phyloP scores from a whole-genome alignment of 2,329 filamentous ascomycete genomes.

The Tolypocladium paradoxum region DNA sequence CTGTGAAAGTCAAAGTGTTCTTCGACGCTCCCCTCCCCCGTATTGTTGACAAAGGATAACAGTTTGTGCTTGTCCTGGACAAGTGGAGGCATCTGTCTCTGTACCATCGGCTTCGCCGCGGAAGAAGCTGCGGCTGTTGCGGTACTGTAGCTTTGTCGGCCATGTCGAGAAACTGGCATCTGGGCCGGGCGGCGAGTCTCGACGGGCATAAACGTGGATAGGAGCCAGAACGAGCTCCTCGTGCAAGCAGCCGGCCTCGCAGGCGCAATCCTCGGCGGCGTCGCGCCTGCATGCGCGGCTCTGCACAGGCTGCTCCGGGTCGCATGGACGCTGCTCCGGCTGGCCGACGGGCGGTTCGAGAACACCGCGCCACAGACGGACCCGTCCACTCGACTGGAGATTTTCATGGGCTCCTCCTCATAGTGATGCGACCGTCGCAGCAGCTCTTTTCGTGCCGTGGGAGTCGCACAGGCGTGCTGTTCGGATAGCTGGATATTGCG shows the following conservation, averaged over 20 bases:
- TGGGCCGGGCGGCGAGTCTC: conserved; percentile 9
- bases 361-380: conserved; percentile 47
- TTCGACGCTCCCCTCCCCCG: conserved; percentile 35
- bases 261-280: conserved; percentile 6
- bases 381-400: conserved; percentile 47
- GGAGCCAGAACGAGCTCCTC: conserved; percentile 27
- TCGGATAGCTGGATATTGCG: background rate
- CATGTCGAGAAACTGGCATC: conserved; percentile 8
- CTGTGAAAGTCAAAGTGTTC: conserved; percentile 41
- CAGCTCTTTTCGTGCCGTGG: background rate
- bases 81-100: conserved; percentile 3
- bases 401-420: conserved; percentile 50
- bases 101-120: conserved; percentile 5
- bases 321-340: conserved; percentile 10
- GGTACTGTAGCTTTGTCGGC: conserved; percentile 14
- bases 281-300: conserved; percentile 7
- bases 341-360: conserved; percentile 30
- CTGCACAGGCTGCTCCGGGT: conserved; percentile 15
- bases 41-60: conserved; percentile 40
- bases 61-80: conserved; percentile 30
- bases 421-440: conserved; percentile 19
- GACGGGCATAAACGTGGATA: conserved; percentile 27
- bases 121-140: conserved; percentile 11
- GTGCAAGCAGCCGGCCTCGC: conserved; percentile 15
- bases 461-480: background rate